These are phyloP conservation scores for Sanchytrium tribonematis DNA, from an alignment of 371 early-diverging fungal species.

Conservation along the genomic window DNA sequence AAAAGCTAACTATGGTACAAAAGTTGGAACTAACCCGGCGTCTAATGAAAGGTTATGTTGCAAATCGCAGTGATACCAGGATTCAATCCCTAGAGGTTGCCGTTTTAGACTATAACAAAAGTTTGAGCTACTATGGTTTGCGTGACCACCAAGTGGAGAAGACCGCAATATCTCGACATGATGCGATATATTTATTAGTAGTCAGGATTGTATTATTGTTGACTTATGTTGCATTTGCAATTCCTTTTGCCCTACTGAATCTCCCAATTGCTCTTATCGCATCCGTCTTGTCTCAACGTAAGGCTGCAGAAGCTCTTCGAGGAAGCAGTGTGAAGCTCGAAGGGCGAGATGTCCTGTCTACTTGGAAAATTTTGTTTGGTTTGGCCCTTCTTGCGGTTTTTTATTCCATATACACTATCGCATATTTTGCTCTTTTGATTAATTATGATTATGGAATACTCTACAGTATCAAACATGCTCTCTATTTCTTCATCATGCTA, in stretches of 20 bases:
- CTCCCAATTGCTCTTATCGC: slow-evolving; percentile 44
- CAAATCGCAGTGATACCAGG: background rate
- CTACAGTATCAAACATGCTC: slow-evolving; percentile 8
- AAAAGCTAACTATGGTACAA: slow-evolving; percentile 36
- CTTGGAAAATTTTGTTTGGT: slow-evolving; percentile 78
- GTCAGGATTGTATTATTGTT: slow-evolving; percentile 32
- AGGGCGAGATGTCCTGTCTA: slow-evolving; percentile 74
- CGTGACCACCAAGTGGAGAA: slow-evolving; percentile 80
- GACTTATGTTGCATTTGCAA: slow-evolving; percentile 19
- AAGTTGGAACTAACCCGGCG: slow-evolving; percentile 65
- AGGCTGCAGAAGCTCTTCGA: slow-evolving; percentile 50
- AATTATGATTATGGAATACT: slow-evolving; percentile 2
- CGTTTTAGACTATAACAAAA: slow-evolving; percentile 55
- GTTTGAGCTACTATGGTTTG: slow-evolving; percentile 62
- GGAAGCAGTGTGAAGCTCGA: slow-evolving; percentile 68
- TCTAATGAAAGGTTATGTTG: slow-evolving; percentile 27
- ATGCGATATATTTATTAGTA: slow-evolving; percentile 36
- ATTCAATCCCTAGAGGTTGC: slow-evolving; percentile 29
- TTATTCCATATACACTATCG: slow-evolving; percentile 29
- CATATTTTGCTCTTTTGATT: slow-evolving; percentile 9
- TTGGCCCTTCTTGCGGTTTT: slow-evolving; percentile 42
- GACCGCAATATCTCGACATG: slow-evolving; percentile 30
- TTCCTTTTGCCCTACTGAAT: slow-evolving; percentile 29
- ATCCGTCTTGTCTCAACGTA: slow-evolving; percentile 33
- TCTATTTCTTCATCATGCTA: slow-evolving; percentile 24